A percentile compares a stretch with the other conserved stretches of the same genome.
Conservation (phyloP, 495 filamentous ascomycete genomes). For the Hypoxylon lenormandii region DNA sequence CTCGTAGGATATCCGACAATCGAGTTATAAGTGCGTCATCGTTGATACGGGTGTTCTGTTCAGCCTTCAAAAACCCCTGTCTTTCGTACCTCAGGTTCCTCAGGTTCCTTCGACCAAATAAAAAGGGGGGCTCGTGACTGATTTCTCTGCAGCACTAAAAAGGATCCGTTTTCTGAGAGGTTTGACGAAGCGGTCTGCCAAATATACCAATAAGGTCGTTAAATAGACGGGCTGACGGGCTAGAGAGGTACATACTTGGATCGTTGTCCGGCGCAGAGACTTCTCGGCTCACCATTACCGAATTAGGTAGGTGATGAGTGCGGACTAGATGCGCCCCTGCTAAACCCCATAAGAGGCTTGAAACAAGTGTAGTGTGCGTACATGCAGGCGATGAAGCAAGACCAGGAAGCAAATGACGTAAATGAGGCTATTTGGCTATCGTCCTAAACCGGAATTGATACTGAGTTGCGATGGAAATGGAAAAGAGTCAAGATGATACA, state of each 20-base stretch:
- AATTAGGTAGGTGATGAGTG: slow-evolving; percentile 31
- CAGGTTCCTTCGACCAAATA: slow-evolving; percentile 8
- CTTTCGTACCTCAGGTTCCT: background rate
- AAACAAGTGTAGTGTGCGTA: background rate
- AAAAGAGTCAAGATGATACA: background rate
- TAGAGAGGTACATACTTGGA: slow-evolving; percentile 29
- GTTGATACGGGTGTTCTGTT: slow-evolving; percentile 32
- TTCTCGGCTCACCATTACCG: slow-evolving; percentile 36
- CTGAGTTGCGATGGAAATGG: background rate
- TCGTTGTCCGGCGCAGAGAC: slow-evolving; percentile 13
- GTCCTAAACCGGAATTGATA: slow-evolving; percentile 19
- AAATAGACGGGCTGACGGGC: background rate
- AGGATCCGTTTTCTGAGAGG: background rate
- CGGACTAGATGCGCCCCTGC: background rate
- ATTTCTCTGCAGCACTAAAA: slow-evolving; percentile 7
- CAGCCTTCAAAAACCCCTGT: slow-evolving; percentile 18
- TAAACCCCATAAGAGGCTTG: slow-evolving; percentile 7
- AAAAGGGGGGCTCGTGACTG: slow-evolving; percentile 34
- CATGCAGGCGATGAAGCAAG: background rate
- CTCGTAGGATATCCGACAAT: slow-evolving; percentile 46
- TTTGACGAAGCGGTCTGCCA: slow-evolving; percentile 34
- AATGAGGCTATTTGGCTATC: background rate
- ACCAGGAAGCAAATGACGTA: slow-evolving; percentile 26
- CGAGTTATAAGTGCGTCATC: slow-evolving; percentile 47
- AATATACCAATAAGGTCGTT: slow-evolving; percentile 16